Base-by-base conservation (phyloP, 2,329 filamentous ascomycete genomes). In the Calonectria pauciramosa region DNA sequence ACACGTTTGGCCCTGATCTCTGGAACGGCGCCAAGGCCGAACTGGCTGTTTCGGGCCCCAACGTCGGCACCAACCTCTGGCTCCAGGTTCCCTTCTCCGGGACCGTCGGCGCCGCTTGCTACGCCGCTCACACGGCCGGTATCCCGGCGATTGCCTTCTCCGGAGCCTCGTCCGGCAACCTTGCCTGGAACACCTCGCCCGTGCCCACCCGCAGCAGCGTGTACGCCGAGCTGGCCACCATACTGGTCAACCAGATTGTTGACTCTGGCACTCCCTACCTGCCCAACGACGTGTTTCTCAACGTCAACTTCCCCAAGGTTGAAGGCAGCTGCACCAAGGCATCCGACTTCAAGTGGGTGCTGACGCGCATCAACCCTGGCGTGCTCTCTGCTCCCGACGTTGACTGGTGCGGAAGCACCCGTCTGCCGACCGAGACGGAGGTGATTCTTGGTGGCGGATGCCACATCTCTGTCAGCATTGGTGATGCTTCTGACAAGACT, bases 121-220 rank as follows among this genome's bases (percentile, higher is more conserved):
- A 91, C 76, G 92, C 93, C 0, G 90, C 87, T 5, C 82, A 85
- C 51, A 85, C 89, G 26, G 85, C 85, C 1, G 88, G 89, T 1
- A 90, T 94, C 71, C 93, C 93, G 0, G 90, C 90, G n/a, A 89
- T 95, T 71, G 93, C 93, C 20, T 94, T 95, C 84, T 92, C 90
- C 0, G 93, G 92, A 8, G 82, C 84, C 2, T 88, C 88, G 0
- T 86, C 86, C 8, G 86, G 86, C 18, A 87, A 84, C 34, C 88
- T 89, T 1, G 87, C 89, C 0, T 94, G 89, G 87, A 87, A 92
- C 78, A 84, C 87, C 1, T 82, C 82, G 0, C 90, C 92, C 1
- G 84, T 87, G 1, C 90, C 92, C 1, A 74, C 84, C 13, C 89
- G 90, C 76, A 90, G 89, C 83, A 82, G 84, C 16, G 83, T 94